phyloP scores from a whole-genome alignment of 495 filamentous ascomycete species.

The Penicillium lividum region DNA sequence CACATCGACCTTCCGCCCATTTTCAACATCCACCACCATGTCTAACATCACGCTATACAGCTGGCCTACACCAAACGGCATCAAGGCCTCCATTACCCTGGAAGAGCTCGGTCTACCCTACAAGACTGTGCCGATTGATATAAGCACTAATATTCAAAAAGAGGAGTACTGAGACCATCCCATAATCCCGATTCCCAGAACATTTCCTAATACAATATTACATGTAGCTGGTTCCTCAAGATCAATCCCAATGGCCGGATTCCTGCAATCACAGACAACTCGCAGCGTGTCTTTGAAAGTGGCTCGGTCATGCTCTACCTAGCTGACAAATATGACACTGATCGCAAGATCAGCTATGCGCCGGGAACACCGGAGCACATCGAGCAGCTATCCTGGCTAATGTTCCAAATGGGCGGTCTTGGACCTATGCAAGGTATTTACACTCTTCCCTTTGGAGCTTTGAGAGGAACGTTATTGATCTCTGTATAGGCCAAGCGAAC shows the following conservation, averaged over 20 bases:
- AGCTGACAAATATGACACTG: conserved; percentile 45
- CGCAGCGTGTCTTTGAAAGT: conserved; percentile 48
- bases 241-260: conserved; percentile 93
- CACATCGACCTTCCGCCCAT: conserved; percentile 13
- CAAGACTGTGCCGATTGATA: conserved; percentile 59
- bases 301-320: conserved; percentile 52
- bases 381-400: conserved; percentile 48
- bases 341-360: conserved; percentile 44
- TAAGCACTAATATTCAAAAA: conserved; percentile 70
- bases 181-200: not conserved
- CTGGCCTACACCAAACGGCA: conserved; percentile 41
- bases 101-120: conserved; percentile 78
- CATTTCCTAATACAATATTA: not conserved
- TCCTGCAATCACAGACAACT: conserved; percentile 60
- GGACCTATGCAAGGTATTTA: conserved; percentile 42
- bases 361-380: conserved; percentile 43
- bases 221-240: conserved; percentile 67
- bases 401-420: conserved; percentile 45
- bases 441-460: not conserved
- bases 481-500: conserved; percentile 40
- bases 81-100: conserved; percentile 75
- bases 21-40: conserved; percentile 24
- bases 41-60: conserved; percentile 41
- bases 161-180: conserved; percentile 43
- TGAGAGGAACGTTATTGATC: not conserved